These are phyloP conservation scores for Ogataea ganodermae DNA, from an alignment of 805 yeast genomes.

Conservation along the genomic window DNA sequence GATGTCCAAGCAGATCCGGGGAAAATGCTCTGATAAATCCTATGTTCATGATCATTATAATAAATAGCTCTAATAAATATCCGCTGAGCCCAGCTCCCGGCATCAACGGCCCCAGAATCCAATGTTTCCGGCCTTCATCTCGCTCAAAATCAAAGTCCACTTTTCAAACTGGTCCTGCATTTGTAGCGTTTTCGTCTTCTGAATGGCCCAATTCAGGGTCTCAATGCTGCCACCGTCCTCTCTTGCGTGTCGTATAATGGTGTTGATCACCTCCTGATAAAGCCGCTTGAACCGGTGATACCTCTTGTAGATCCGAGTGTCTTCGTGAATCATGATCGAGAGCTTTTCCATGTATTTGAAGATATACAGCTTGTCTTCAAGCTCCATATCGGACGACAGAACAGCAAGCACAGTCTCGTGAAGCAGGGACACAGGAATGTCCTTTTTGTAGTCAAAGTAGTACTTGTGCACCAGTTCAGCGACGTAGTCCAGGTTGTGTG, in stretches of 20 bases:
- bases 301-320: slow-evolving; percentile 16
- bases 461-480: slow-evolving; percentile 18
- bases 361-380: slow-evolving; percentile 22
- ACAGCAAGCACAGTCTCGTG: slow-evolving; percentile 31
- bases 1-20: not conserved
- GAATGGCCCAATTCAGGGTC: slow-evolving; percentile 29
- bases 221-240: slow-evolving; percentile 15
- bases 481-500: slow-evolving; percentile 17
- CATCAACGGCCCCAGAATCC: slow-evolving; percentile 31
- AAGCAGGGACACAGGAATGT: slow-evolving; percentile 27
- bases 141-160: slow-evolving; percentile 25
- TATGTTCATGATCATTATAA: slow-evolving; percentile 2
- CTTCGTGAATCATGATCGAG: slow-evolving; percentile 19
- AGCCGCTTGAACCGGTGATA: slow-evolving; percentile 19
- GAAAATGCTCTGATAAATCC: not conserved
- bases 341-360: slow-evolving; percentile 28
- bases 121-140: slow-evolving; percentile 23
- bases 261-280: slow-evolving; percentile 23
- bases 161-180: slow-evolving; percentile 14
- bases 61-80: slow-evolving; percentile 3
- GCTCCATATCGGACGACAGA: slow-evolving; percentile 14
- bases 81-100: not conserved
- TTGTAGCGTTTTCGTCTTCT: slow-evolving; percentile 16
- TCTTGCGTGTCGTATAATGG: slow-evolving; percentile 24
- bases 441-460: slow-evolving; percentile 24